Percentiles rank a stretch among this genome's conserved stretches.
Evolutionary conservation across 2,329 filamentous ascomycete species (phyloP).

Genomic region (Hymenoscyphus fraxineus): DNA sequence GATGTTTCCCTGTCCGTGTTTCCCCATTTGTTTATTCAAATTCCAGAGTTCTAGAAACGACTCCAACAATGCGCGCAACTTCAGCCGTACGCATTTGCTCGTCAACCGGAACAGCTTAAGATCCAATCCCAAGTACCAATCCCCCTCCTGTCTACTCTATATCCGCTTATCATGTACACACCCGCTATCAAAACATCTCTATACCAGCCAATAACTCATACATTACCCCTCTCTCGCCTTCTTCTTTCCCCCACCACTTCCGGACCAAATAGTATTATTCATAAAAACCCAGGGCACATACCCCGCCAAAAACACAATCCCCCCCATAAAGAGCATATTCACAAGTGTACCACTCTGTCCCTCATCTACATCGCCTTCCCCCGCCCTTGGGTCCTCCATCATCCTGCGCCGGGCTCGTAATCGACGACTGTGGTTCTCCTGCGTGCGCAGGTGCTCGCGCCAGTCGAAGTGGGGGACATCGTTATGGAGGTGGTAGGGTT

Average conservation of each 20-base stretch:
- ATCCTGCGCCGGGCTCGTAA: slow-evolving; percentile 21
- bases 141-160: neutral
- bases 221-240: neutral
- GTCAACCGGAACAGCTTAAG: neutral
- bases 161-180: neutral
- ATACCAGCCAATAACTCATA: neutral
- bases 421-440: slow-evolving; percentile 43
- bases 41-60: too few species aligned
- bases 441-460: slow-evolving; percentile 67
- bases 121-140: neutral
- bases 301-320: slow-evolving; percentile 15
- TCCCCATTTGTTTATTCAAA: too few species aligned
- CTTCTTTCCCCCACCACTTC: neutral
- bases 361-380: slow-evolving; percentile 18
- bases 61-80: too few species aligned
- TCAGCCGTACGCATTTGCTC: neutral
- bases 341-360: slow-evolving; percentile 22
- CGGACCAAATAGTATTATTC: neutral
- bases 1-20: too few species aligned
- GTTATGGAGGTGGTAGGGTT: slow-evolving; percentile 37
- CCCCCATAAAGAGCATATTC: slow-evolving; percentile 42
- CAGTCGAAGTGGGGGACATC: slow-evolving; percentile 77
- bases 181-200: neutral
- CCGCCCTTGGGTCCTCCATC: slow-evolving; percentile 27
- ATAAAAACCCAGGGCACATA: neutral